A percentile compares a stretch with the other conserved stretches of the same genome.
Evolutionary conservation across 2,329 filamentous ascomycete genomes (phyloP).

Genomic region (Ophiostoma tasmaniense): DNA sequence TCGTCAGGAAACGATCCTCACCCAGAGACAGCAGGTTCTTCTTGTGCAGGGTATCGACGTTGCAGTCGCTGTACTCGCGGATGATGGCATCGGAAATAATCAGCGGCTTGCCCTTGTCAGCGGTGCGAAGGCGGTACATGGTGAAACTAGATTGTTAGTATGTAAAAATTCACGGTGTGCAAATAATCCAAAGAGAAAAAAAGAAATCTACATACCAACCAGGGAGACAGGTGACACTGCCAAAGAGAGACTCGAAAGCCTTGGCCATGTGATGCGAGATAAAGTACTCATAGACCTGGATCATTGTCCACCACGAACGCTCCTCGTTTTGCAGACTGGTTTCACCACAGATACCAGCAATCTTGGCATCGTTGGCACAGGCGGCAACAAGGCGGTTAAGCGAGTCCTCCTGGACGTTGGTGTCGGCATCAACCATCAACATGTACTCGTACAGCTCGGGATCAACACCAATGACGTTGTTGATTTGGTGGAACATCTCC

Average conservation of each 20-base stretch:
- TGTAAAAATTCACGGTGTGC: too few species aligned
- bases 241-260: constrained; percentile 95
- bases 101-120: constrained; percentile 86
- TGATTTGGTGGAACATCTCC: constrained; percentile 98
- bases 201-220: constrained; percentile 67
- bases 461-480: constrained; percentile 97
- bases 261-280: constrained; percentile 97
- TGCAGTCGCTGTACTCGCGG: constrained; percentile 76
- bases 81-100: constrained; percentile 89
- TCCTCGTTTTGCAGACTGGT: constrained; percentile 95
- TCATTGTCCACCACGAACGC: constrained; percentile 97
- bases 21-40: constrained; percentile 92
- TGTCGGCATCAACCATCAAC: constrained; percentile 97
- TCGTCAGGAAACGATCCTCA: constrained; percentile 95
- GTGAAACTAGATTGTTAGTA: constrained; percentile 60
- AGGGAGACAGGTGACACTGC: constrained; percentile 95
- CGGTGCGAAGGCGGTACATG: constrained; percentile 94
- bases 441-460: constrained; percentile 96
- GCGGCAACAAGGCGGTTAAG: constrained; percentile 86
- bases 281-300: constrained; percentile 99
- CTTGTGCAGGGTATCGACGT: constrained; percentile 91
- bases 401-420: constrained; percentile 83
- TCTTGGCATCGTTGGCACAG: constrained; percentile 89
- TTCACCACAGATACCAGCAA: constrained; percentile 95
- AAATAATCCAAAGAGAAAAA: too few species aligned